Evolutionary conservation across 2,329 filamentous ascomycete genomes (phyloP), one percentile per base, ranked within the genome.

Genomic region (Trichoderma aggressivum): DNA sequence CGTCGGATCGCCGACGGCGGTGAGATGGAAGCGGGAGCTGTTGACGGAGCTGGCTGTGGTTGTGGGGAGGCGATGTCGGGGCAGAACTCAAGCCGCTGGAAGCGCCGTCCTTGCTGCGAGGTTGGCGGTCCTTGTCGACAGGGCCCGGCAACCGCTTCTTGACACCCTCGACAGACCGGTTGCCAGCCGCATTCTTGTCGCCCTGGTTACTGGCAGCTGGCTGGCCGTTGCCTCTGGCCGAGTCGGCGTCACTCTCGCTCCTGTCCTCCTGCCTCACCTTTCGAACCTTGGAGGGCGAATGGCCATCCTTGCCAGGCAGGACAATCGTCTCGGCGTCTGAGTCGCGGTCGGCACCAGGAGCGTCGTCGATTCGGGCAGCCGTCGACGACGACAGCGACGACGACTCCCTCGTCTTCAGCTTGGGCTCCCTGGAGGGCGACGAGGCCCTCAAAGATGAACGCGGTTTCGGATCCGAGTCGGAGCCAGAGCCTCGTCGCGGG

Each of bases 311-410:
- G 32, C 88, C 88, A 12, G 89, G 86, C 39, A 92, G 80, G 43
- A 92, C 90, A 73, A 92, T 91, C 16, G 90, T 92, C 81, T 92
- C 90, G 62, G 90, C 90, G 77, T 92, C 90, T 1, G 90, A 92
- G 75, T 91, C 89, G 76, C 86, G 89, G 72, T 90, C 89, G 71
- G 82, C 82, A 43, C 30, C 34, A 34, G 69, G 59, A 26, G 76
- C 79, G 70, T 86, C 83, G 65, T 80, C 77, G 24, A 80, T 77
- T 65, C 71, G 74, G 21, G 74, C 64, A 16, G 68, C 53, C 28
- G 70, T 71, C 18, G 71, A 62, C 14, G 69, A 68, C 55, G 63
- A 66, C 47, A 64, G 55, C 39, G 70, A 67, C 34, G 70, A 71
- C 7, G 65, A 58, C n/a, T 62, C 59, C 47, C 55, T 62, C 55